Base-by-base conservation (phyloP, 2,329 filamentous ascomycete species). In the Botrytis pseudocinerea region DNA sequence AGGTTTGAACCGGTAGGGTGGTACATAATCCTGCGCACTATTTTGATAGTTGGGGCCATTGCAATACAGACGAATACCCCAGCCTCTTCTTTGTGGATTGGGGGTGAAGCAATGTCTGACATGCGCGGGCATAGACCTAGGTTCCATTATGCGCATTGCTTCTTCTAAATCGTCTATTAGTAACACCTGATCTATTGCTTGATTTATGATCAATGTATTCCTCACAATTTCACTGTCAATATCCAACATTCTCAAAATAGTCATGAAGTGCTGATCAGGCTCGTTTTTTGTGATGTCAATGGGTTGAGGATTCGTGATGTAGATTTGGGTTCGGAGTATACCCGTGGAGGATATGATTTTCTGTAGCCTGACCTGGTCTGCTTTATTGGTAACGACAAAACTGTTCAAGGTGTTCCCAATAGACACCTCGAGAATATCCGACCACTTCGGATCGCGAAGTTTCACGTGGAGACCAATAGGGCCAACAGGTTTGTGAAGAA, bases 141-240 rank as follows among this genome's bases (percentile, higher is more conserved):
- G 85, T 74, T 92, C 89, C 87, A 97, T 93, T 63, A 93, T 87
- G 6, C 85, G 83, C 61, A 91, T 85, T 1, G 91, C 96, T 72
- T 93, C 87, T 1, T 85, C 82, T 42, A 92, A 85, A 44, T 91
- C 85, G 72, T 90, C 85, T 71, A 98, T 89, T 0, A 99, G 85
- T 9, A 97, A 88, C 12, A 91, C 89, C 81, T 98, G 95, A 75
- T 99, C 96, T 70, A 98, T 93, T 10, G 84, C 83, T 77, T 94
- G 88, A 75, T 91, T 91, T 80, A 98, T 96, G 78, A 99, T 91
- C 64, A 98, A 84, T 74, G 94, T 91, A 74, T 94, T 92, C 68
- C 90, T 90, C 32, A 98, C 91, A 61, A 92, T 83, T 32, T 92
- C 88, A 76, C 95, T 90, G 74, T 96, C 93, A 75, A 98, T 92